phyloP scores from a whole-genome alignment of 306 rosid genomes.

The Vigna angularis region DNA sequence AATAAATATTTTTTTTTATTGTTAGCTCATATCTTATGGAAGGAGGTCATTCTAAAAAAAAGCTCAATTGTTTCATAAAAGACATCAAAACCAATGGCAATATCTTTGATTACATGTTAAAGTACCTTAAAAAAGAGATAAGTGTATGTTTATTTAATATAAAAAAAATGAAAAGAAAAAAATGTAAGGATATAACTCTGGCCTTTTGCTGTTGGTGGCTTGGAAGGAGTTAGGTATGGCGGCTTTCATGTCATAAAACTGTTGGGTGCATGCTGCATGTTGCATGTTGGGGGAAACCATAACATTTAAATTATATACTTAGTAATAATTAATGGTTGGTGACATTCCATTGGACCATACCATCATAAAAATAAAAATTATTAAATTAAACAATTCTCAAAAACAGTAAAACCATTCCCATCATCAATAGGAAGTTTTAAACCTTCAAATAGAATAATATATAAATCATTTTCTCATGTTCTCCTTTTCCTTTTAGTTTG shows the following conservation, averaged over 20 bases:
- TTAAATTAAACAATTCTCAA: neutral
- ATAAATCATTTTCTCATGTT: neutral
- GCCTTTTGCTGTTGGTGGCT: slow-evolving; percentile 1
- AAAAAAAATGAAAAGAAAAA: neutral
- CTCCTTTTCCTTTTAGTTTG: slow-evolving; percentile 15
- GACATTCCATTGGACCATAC: neutral
- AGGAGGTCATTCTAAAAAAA: no score
- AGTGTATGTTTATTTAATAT: neutral
- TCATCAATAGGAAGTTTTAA: slow-evolving; percentile 15
- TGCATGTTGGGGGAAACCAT: slow-evolving; percentile 37
- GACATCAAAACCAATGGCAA: no score
- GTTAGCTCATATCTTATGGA: no score
- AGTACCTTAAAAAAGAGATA: neutral
- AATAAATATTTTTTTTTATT: no score
- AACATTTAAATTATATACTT: neutral
- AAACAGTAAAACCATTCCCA: slow-evolving; percentile 18
- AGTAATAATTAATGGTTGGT: slow-evolving; percentile 20
- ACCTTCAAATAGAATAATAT: neutral
- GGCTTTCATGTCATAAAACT: neutral
- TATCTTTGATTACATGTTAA: no score
- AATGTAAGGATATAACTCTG: neutral
- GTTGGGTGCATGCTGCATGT: slow-evolving; percentile 44
- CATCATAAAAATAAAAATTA: neutral
- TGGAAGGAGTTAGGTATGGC: slow-evolving; percentile 7
- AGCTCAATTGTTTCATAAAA: no score